phyloP scores from a whole-genome alignment of 805 yeast genomes.

The Candida bentonensis region DNA sequence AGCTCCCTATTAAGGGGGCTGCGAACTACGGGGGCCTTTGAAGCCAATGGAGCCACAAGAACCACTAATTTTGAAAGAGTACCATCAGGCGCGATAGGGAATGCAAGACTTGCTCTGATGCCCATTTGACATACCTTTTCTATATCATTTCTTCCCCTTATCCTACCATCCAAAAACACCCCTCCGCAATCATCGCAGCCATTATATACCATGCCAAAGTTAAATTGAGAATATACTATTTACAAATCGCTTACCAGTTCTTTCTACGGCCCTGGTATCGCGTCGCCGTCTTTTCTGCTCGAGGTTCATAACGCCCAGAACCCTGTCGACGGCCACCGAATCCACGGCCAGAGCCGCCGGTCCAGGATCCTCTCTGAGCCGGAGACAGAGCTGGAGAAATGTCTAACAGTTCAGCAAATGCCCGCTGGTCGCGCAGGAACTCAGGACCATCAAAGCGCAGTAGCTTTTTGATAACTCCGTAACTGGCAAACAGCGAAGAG shows the following conservation, averaged over 20 bases:
- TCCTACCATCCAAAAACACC: no score
- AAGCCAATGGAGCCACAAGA: no score
- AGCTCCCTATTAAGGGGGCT: no score
- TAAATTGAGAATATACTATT: no score
- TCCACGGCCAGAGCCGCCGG: neutral
- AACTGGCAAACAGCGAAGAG: slow-evolving; percentile 3
- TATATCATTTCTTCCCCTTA: no score
- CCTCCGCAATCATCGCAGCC: no score
- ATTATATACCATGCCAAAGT: no score
- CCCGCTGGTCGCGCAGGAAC: slow-evolving; percentile 3
- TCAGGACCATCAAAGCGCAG: neutral
- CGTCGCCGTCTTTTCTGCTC: slow-evolving; percentile 2
- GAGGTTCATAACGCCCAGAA: slow-evolving; percentile 3
- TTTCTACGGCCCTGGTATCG: slow-evolving; percentile 4
- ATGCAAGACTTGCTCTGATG: no score
- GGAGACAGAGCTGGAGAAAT: neutral
- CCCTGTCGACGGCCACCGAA: neutral
- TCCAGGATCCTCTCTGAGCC: neutral
- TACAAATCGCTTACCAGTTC: neutral
- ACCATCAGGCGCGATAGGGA: no score
- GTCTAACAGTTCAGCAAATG: slow-evolving; percentile 2
- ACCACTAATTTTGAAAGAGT: no score
- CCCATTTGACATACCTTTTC: no score
- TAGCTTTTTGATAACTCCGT: slow-evolving; percentile 1
- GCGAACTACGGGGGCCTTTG: no score